phyloP scores from a whole-genome alignment of 2,329 filamentous ascomycete genomes.

The Allantophomopsis lycopodina region DNA sequence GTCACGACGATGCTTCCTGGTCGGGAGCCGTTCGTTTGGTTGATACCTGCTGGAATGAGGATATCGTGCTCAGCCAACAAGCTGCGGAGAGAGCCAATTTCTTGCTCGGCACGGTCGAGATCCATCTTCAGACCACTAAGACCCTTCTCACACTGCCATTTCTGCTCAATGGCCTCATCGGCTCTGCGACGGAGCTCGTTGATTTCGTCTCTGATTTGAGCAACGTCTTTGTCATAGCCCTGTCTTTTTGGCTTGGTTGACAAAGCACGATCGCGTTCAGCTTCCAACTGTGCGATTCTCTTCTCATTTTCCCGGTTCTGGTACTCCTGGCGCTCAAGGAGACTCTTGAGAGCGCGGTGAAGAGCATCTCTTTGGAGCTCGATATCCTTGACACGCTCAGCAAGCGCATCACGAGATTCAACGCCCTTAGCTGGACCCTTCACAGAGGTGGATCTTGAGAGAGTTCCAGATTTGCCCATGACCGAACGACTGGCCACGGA shows the following conservation, averaged over 20 bases:
- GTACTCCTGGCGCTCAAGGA: conserved; percentile 74
- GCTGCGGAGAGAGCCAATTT: conserved; percentile 69
- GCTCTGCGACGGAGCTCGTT: conserved; percentile 72
- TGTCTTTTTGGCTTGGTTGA: conserved; percentile 55
- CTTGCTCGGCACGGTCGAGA: conserved; percentile 85
- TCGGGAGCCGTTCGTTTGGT: conserved; percentile 26
- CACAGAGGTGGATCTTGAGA: conserved; percentile 41
- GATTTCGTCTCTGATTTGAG: conserved; percentile 69
- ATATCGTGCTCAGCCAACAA: conserved; percentile 78
- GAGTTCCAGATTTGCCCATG: conserved; percentile 22
- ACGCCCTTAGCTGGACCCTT: conserved; percentile 27
- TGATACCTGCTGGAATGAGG: conserved; percentile 44
- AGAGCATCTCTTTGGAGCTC: conserved; percentile 89
- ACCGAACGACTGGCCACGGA: conserved; percentile 49
- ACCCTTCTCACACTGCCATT: conserved; percentile 91
- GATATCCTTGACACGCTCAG: conserved; percentile 78
- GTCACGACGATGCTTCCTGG: conserved; percentile 36
- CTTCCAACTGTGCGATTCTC: conserved; percentile 62
- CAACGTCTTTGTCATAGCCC: conserved; percentile 76
- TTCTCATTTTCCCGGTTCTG: conserved; percentile 77
- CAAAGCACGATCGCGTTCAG: conserved; percentile 63
- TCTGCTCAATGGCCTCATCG: conserved; percentile 88
- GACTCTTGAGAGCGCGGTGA: conserved; percentile 71
- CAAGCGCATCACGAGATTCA: conserved; percentile 48
- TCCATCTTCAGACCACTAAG: conserved; percentile 88